Percentiles rank a stretch among this genome's conserved stretches.
These are phyloP conservation scores for Phytophthora pseudosyringae DNA, from an alignment of 352 stramenopile genomes.

Conservation along the genomic window DNA sequence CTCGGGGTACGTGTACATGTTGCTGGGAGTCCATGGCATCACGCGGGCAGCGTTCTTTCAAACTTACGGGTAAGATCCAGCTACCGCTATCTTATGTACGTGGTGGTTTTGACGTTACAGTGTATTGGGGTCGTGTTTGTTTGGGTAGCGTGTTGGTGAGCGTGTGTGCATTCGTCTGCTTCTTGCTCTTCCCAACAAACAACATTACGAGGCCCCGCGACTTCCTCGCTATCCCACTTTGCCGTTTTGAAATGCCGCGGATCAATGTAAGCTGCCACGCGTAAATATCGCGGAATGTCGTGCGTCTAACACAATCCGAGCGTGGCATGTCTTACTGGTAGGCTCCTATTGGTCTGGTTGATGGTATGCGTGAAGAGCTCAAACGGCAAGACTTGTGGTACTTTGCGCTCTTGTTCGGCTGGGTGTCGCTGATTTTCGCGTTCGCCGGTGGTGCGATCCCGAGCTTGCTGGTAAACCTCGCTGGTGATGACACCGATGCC, in stretches of 20 bases:
- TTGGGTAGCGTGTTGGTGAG: conserved; percentile 51
- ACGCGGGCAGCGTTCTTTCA: conserved; percentile 61
- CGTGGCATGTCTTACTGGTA: conserved; percentile 11
- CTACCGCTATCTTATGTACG: neutral
- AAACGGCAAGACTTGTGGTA: conserved; percentile 70
- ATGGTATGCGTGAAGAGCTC: conserved; percentile 64
- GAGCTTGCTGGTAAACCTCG: conserved; percentile 60
- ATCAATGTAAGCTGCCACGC: conserved; percentile 47
- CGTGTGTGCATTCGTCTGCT: conserved; percentile 52
- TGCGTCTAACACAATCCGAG: neutral
- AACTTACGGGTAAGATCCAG: conserved; percentile 54
- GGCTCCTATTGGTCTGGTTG: conserved; percentile 64
- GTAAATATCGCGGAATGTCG: neutral
- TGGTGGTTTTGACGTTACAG: neutral
- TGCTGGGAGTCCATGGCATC: conserved; percentile 58
- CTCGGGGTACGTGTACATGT: conserved; percentile 87
- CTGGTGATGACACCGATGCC: conserved; percentile 31
- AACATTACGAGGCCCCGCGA: conserved; percentile 60
- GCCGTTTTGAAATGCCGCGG: conserved; percentile 56
- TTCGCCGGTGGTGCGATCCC: conserved; percentile 81
- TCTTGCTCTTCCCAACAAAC: conserved; percentile 77
- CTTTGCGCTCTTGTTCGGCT: conserved; percentile 82
- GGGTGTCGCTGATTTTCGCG: conserved; percentile 83
- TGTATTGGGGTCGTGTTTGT: conserved; percentile 1
- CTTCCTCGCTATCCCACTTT: conserved; percentile 55